Percentiles rank a stretch among this genome's conserved stretches.
Evolutionary conservation across 2,329 filamentous ascomycete species (phyloP).

Genomic region (Trichocomaceae sp.): DNA sequence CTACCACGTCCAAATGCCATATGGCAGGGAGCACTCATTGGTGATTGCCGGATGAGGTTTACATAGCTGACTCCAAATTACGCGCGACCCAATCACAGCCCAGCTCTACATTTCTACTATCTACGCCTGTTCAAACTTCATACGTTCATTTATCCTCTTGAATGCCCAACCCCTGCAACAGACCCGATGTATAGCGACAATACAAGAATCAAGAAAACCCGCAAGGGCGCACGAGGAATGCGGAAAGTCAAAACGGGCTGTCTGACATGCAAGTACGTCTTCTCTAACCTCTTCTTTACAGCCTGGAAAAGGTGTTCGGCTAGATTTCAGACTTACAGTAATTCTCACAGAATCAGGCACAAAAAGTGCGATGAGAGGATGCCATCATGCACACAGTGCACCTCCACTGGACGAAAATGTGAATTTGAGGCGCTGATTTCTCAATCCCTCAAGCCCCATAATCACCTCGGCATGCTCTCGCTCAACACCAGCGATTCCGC

Average conservation of each 20-base stretch:
- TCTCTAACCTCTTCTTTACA: not conserved
- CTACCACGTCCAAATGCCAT: too few relatives aligned
- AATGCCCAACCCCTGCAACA: not conserved
- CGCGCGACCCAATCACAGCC: too few relatives aligned
- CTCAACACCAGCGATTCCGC: not conserved
- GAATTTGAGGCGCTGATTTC: not conserved
- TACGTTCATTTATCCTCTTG: too few relatives aligned
- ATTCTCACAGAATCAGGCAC: slow-evolving; percentile 1
- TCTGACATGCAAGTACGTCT: slow-evolving; percentile 6
- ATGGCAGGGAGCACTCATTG: too few relatives aligned
- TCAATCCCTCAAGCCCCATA: not conserved
- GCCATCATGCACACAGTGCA: slow-evolving; percentile 6
- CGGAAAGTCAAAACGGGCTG: slow-evolving; percentile 7
- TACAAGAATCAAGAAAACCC: not conserved
- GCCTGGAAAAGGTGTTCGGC: too few relatives aligned
- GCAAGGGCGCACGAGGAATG: not conserved
- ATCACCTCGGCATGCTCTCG: not conserved
- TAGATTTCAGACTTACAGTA: slow-evolving; percentile 8
- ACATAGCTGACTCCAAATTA: too few relatives aligned
- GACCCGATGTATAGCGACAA: not conserved
- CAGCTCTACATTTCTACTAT: too few relatives aligned
- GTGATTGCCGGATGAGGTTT: too few relatives aligned
- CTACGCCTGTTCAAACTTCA: too few relatives aligned
- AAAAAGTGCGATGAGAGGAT: slow-evolving; percentile 11
- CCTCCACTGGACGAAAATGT: slow-evolving; percentile 6